Evolutionary conservation across 306 rosid genomes (phyloP).

Genomic region (Arachis stenosperma): DNA sequence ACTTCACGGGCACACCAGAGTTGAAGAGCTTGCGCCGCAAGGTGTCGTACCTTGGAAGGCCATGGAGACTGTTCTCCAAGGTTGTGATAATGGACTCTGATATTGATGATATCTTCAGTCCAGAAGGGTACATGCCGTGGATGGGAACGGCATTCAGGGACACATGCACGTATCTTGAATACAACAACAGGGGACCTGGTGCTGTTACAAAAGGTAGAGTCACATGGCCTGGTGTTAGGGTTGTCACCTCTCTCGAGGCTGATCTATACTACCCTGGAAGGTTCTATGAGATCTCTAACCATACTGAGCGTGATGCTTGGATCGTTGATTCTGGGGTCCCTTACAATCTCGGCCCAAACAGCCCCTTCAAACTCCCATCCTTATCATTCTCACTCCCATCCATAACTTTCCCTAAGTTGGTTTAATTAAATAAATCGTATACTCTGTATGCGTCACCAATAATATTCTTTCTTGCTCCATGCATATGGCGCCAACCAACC

Average conservation of each 20-base stretch:
- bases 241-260: conserved; percentile 34
- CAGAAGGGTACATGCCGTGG: conserved; percentile 75
- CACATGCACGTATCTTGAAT: conserved; percentile 57
- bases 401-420: too few species aligned
- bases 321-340: conserved; percentile 43
- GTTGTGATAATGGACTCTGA: conserved; percentile 63
- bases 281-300: conserved; percentile 39
- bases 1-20: conserved; percentile 45
- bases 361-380: too few species aligned
- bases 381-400: too few species aligned
- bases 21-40: not conserved
- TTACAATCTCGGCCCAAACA: conserved; percentile 32
- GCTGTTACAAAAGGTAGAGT: conserved; percentile 35
- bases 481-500: too few species aligned
- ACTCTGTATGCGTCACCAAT: too few species aligned
- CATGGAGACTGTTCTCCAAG: conserved; percentile 64
- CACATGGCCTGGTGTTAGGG: conserved; percentile 61
- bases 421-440: too few species aligned
- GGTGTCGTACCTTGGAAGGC: conserved; percentile 64
- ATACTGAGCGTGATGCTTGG: conserved; percentile 56
- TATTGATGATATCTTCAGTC: conserved; percentile 56
- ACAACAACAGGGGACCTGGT: conserved; percentile 61
- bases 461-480: too few species aligned
- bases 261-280: conserved; percentile 36
- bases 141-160: conserved; percentile 40